phyloP scores from a whole-genome alignment of 495 filamentous ascomycete genomes.

The Aspergillus campestris region DNA sequence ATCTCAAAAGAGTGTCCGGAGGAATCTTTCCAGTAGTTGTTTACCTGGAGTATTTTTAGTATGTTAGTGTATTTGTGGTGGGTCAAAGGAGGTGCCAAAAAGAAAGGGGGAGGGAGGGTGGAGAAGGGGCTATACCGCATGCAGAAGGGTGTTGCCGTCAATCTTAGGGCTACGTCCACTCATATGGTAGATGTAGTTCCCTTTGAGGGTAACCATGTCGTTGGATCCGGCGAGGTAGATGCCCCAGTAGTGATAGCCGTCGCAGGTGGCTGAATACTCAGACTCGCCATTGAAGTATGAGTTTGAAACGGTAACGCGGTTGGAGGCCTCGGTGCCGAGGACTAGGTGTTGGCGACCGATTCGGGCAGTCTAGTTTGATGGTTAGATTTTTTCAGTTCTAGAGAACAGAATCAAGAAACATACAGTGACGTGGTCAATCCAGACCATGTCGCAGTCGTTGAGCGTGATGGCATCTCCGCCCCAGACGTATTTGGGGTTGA shows the following conservation, averaged over 20 bases:
- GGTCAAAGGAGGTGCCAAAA: not conserved
- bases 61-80: too few species aligned
- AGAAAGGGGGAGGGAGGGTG: not conserved
- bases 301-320: constrained; percentile 40
- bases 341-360: constrained; percentile 40
- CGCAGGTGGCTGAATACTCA: constrained; percentile 34
- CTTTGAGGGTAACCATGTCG: constrained; percentile 38
- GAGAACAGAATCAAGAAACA: constrained; percentile 11
- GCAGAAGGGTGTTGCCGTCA: constrained; percentile 33
- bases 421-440: constrained; percentile 43
- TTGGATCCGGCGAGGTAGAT: constrained; percentile 32
- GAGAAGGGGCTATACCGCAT: constrained; percentile 20
- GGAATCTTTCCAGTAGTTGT: constrained; percentile 52
- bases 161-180: constrained; percentile 37
- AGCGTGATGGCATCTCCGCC: constrained; percentile 42
- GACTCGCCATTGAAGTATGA: constrained; percentile 35
- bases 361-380: constrained; percentile 25
- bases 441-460: constrained; percentile 33
- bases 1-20: constrained; percentile 50
- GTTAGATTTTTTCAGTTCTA: not conserved
- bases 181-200: constrained; percentile 40
- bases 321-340: constrained; percentile 30
- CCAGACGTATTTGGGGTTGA: constrained; percentile 44
- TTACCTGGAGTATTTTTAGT: constrained; percentile 26
- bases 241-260: constrained; percentile 41